Conservation (phyloP, 352 stramenopile genomes). For the Saprolegnia diclina region DNA sequence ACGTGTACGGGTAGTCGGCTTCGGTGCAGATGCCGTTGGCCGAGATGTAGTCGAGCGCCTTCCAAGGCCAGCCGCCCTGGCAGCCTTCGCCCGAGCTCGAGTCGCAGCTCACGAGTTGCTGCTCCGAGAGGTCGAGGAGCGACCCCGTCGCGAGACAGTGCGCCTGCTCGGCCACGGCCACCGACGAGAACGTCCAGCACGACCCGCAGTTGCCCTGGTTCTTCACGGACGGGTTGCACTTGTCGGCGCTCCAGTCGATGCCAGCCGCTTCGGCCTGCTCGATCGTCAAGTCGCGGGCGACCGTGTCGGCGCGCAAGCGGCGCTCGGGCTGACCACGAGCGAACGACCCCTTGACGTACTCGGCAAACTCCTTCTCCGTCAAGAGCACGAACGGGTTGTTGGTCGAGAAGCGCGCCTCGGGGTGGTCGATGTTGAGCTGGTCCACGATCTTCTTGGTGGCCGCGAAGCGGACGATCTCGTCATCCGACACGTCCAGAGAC, state of each 20-base stretch:
- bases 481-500: conserved; percentile 4
- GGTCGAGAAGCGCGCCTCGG: neutral
- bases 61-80: neutral
- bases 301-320: neutral
- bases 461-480: conserved; percentile 9
- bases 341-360: neutral
- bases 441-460: conserved; percentile 6
- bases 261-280: neutral
- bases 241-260: conserved; percentile 28
- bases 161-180: conserved; percentile 84
- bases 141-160: conserved; percentile 72
- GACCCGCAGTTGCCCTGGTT: conserved; percentile 89
- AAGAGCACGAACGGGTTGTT: conserved; percentile 18
- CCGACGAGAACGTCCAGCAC: conserved; percentile 92
- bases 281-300: neutral
- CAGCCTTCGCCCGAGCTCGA: neutral
- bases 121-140: conserved; percentile 79
- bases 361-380: conserved; percentile 5
- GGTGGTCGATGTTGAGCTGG: neutral
- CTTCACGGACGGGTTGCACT: conserved; percentile 43
- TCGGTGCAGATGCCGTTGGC: neutral
- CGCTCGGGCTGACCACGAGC: neutral
- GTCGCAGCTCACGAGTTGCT: conserved; percentile 89
- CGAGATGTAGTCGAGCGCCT: neutral
- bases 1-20: neutral